These are phyloP conservation scores for Ophiostoma himal-ulmi DNA, from an alignment of 2,329 filamentous ascomycete species.

Conservation along the genomic window DNA sequence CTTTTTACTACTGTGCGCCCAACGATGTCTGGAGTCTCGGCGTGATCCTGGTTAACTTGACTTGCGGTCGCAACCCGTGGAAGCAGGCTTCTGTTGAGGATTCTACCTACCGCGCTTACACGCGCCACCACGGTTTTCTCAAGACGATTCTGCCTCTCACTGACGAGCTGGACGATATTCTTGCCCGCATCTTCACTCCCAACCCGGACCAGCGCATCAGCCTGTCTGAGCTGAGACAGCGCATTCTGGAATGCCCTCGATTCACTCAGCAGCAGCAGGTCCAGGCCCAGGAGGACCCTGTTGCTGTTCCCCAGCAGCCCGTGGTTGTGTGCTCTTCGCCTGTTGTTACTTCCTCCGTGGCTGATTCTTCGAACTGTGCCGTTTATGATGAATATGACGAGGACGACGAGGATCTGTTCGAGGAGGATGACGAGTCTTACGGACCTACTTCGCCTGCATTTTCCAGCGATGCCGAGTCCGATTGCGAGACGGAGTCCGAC, in stretches of 20 bases:
- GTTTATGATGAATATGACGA: conserved; percentile 26
- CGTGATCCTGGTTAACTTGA: conserved; percentile 94
- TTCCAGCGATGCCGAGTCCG: conserved; percentile 1
- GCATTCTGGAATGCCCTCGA: conserved; percentile 68
- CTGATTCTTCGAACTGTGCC: conserved; percentile 13
- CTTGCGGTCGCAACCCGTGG: conserved; percentile 97
- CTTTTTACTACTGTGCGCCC: conserved; percentile 82
- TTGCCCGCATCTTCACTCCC: conserved; percentile 80
- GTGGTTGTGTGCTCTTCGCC: conserved; percentile 3
- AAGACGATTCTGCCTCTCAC: conserved; percentile 89
- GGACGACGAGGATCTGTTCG: conserved; percentile 27
- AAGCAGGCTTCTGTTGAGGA: conserved; percentile 92
- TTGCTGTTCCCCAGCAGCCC: conserved; percentile 38
- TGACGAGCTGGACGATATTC: conserved; percentile 78
- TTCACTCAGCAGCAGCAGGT: conserved; percentile 53
- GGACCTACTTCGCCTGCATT: conserved; percentile 36
- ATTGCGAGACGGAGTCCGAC: conserved; percentile 7
- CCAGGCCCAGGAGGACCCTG: conserved; percentile 28
- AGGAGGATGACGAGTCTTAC: conserved; percentile 35
- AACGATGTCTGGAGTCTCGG: conserved; percentile 99
- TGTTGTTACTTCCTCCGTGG: not conserved
- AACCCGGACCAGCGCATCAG: conserved; percentile 78
- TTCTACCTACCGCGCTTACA: conserved; percentile 87
- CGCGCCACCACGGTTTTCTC: conserved; percentile 78
- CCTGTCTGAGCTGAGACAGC: conserved; percentile 68